These are phyloP conservation scores for Melampsora americana DNA, from an alignment of 1,284 basidiomycete species.

Conservation along the genomic window DNA sequence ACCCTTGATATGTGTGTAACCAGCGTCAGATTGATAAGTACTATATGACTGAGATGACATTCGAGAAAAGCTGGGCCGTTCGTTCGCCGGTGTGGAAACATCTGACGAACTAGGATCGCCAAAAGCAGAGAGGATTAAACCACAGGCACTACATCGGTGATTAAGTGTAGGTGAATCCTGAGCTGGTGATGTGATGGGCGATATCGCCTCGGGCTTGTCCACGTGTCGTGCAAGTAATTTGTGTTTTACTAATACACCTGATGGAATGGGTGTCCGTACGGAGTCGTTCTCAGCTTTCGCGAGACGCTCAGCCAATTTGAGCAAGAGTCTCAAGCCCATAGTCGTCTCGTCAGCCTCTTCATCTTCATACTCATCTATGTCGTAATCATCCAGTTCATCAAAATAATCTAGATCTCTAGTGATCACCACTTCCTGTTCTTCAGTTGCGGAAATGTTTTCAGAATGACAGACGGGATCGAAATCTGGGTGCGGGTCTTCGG, in stretches of 20 bases:
- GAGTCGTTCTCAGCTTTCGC: constrained; percentile 13
- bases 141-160: constrained; percentile 22
- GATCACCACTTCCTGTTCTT: not conserved
- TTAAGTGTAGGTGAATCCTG: not conserved
- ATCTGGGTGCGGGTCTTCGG: not conserved
- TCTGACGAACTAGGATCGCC: constrained; percentile 17
- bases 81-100: constrained; percentile 27
- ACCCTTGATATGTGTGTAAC: constrained; percentile 8
- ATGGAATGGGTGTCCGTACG: not conserved
- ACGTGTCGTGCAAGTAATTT: not conserved
- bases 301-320: constrained; percentile 20
- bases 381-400: not conserved
- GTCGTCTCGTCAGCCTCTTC: constrained; percentile 2
- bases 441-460: not conserved
- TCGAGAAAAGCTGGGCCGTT: constrained; percentile 23
- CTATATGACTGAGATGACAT: constrained; percentile 22
- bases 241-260: not conserved
- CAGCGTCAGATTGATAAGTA: not conserved
- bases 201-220: not conserved
- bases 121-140: constrained; percentile 2
- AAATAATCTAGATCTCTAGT: not conserved
- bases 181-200: not conserved
- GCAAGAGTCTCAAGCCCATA: constrained; percentile 4
- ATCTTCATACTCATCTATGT: not conserved
- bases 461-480: not conserved